A percentile compares a stretch with the other conserved stretches of the same genome.
These are phyloP conservation scores for Xylariales sp. DNA, from an alignment of 2,329 filamentous ascomycete species.

Conservation along the genomic window DNA sequence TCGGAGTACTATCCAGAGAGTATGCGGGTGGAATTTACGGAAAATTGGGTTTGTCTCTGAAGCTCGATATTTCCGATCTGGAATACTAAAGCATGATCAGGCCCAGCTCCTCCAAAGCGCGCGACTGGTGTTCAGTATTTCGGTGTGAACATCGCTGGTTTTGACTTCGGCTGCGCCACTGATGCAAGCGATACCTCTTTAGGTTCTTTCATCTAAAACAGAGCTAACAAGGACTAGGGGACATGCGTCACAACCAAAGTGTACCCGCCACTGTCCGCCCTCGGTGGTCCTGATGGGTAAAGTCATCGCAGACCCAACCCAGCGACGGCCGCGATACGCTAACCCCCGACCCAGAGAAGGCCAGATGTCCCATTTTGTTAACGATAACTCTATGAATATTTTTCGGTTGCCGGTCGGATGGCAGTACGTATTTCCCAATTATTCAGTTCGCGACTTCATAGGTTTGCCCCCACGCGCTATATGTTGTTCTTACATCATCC, in stretches of 20 bases:
- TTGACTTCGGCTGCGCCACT: constrained; percentile 43
- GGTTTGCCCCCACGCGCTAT: neutral
- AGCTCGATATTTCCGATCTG: neutral
- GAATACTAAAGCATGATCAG: constrained; percentile 2
- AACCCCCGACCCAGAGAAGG: constrained; percentile 42
- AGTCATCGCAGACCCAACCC: neutral
- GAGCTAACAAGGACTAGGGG: constrained; percentile 28
- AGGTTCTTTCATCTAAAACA: neutral
- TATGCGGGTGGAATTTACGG: neutral
- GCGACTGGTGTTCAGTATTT: constrained; percentile 41
- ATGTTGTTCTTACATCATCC: neutral
- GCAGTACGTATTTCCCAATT: constrained; percentile 53
- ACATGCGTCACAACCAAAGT: constrained; percentile 33
- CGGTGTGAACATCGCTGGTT: constrained; percentile 43
- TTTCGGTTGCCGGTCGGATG: constrained; percentile 63
- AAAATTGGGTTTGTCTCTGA: neutral
- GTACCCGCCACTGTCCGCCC: constrained; percentile 31
- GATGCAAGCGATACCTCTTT: constrained; percentile 24
- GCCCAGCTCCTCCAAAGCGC: constrained; percentile 11
- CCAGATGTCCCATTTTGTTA: constrained; percentile 69
- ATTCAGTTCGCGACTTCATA: neutral
- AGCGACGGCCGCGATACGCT: neutral
- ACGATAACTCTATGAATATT: constrained; percentile 63
- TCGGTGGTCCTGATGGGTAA: constrained; percentile 41
- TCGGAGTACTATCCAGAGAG: neutral